phyloP scores from a whole-genome alignment of 2,329 filamentous ascomycete species.

The Aspergillus fructus region DNA sequence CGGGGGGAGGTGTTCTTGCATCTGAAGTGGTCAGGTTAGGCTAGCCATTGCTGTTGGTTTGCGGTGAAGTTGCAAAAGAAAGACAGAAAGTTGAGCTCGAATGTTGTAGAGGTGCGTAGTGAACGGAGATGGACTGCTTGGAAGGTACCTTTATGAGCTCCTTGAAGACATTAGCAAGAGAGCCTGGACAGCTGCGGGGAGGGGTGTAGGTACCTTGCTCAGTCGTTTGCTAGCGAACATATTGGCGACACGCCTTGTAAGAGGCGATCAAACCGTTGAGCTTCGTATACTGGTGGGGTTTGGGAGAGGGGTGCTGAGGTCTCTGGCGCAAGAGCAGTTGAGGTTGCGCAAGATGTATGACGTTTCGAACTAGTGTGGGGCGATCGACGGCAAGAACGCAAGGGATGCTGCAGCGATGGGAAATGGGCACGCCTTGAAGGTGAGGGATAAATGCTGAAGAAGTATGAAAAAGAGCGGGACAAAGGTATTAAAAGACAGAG shows the following conservation, averaged over 20 bases:
- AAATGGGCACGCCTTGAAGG: background rate
- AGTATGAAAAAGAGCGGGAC: background rate
- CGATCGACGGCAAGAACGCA: conserved; percentile 4
- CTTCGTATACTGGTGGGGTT: background rate
- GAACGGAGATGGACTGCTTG: background rate
- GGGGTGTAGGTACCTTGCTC: conserved; percentile 40
- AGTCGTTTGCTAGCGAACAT: conserved; percentile 54
- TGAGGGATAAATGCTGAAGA: background rate
- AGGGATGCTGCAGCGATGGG: background rate
- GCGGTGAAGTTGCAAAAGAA: background rate
- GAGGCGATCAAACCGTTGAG: background rate
- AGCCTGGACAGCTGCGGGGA: background rate
- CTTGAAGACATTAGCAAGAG: conserved; percentile 34
- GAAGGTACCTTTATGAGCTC: conserved; percentile 55
- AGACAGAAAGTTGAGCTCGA: background rate
- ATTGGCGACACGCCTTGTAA: conserved; percentile 1
- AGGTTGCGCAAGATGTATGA: conserved; percentile 18
- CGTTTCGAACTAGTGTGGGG: conserved; percentile 21
- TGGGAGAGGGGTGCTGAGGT: background rate
- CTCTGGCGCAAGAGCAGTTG: background rate
- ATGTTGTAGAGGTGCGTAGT: background rate
- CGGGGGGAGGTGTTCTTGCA: conserved; percentile 59
- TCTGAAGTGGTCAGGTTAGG: conserved; percentile 35
- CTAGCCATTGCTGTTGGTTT: background rate
- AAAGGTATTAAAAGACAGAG: background rate